Base-by-base conservation (phyloP, 495 filamentous ascomycete species). In the Aspergillus egyptiacus region DNA sequence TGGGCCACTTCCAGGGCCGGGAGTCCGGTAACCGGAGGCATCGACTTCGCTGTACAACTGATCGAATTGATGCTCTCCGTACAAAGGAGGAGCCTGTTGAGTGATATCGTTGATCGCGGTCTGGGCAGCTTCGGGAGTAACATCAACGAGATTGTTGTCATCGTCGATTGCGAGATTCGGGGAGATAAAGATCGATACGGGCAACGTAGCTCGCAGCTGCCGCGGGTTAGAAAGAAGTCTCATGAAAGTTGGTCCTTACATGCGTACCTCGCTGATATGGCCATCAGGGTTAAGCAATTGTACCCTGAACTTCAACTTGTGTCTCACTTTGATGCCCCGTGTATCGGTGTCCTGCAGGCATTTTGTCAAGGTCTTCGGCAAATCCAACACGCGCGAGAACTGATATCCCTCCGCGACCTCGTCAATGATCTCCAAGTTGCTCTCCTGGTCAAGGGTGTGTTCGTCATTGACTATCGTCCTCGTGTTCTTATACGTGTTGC, bases 201-300 rank as follows among this genome's bases (percentile, higher is more conserved):
- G 88, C 19, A 96, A 76, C 14, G 85, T 87, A 33, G 88, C 89
- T 15, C 90, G 86, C 38, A 96, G 78, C 80, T 86, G 51, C 28
- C 17, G 25, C n/a, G n/a, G n/a, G n/a, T n/a, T n/a, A n/a, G n/a
- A 13, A 32, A 5, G 3, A 18, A 9, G 5, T 30, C 5, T 19
- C 9, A 2, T 22, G 30, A 8, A 28, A 6, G 15, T 7, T 9
- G 8, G 4, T 14, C n/a, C n/a, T n/a, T n/a, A n/a, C n/a, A n/a
- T 20, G 44, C 75, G 53, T 69, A 87, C 83, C 73, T 96, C 89
- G 40, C 89, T 95, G 34, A 88, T 74, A 63, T 96, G 93, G 0
- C 87, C 90, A 66, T 98, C 93, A 0, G 93, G 91, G 55, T 97
- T 96, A 54, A 88, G 83, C 24, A 98, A 74, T 51, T 89, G 85